Conservation (phyloP, 2,329 filamentous ascomycete species). For the Blastomyces gilchristii region DNA sequence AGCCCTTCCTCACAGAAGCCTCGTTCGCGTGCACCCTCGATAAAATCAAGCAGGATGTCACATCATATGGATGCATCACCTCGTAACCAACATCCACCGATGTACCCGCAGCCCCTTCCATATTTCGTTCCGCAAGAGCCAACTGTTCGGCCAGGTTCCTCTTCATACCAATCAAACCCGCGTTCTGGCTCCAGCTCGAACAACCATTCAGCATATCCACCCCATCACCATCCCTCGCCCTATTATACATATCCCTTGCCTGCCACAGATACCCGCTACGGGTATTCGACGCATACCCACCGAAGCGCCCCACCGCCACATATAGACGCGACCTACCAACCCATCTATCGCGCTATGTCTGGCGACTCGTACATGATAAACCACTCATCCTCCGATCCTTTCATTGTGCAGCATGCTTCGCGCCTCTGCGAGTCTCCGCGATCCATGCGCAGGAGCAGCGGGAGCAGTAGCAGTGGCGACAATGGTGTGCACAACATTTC, state of each 20-base stretch:
- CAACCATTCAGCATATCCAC: constrained; percentile 23
- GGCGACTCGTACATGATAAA: constrained; percentile 15
- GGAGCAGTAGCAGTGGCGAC: constrained; percentile 12
- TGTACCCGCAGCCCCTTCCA: constrained; percentile 25
- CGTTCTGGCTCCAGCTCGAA: constrained; percentile 32
- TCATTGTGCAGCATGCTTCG: constrained; percentile 2
- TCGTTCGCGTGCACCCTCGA: constrained; percentile 37
- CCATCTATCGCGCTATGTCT: constrained; percentile 17
- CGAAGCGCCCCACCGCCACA: constrained; percentile 3
- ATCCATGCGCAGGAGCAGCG: constrained; percentile 4
- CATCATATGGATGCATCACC: constrained; percentile 25
- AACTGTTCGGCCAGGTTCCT: constrained; percentile 24
- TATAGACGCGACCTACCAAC: constrained; percentile 18
- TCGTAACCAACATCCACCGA: constrained; percentile 24
- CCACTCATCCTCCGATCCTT: constrained; percentile 14
- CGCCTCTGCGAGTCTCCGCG: constrained; percentile 9
- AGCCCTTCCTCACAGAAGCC: constrained; percentile 27
- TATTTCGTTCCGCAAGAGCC: constrained; percentile 29
- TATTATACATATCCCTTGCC: constrained; percentile 23
- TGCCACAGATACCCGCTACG: constrained; percentile 26
- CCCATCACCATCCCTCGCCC: constrained; percentile 24
- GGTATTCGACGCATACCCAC: constrained; percentile 13
- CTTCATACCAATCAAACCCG: constrained; percentile 29
- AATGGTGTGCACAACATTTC: constrained; percentile 6
- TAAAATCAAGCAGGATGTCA: constrained; percentile 30